Evolutionary conservation across 345 rosid genomes (phyloP).

Genomic region (Arabis alpina): DNA sequence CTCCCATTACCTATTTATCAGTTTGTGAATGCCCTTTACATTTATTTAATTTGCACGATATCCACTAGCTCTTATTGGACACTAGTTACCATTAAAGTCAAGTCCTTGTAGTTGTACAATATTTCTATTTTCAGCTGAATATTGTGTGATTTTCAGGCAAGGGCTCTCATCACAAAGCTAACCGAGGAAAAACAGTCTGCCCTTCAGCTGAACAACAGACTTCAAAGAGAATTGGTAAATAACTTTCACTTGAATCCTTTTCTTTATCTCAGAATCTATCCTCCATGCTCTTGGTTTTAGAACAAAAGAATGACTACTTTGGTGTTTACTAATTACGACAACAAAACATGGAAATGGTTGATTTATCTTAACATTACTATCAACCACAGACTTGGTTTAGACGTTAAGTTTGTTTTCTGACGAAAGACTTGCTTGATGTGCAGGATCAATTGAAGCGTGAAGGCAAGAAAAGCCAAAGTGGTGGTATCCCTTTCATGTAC

Average conservation of each 20-base stretch:
- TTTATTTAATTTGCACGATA: neutral
- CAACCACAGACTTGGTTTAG: neutral
- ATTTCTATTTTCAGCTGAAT: slow-evolving; percentile 6
- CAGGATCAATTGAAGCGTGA: slow-evolving; percentile 70
- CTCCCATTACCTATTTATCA: slow-evolving; percentile 2
- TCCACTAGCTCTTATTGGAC: neutral
- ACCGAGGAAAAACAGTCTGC: slow-evolving; percentile 62
- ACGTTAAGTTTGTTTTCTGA: slow-evolving; percentile 19
- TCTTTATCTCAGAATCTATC: neutral
- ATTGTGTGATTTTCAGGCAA: slow-evolving; percentile 49
- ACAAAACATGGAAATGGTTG: neutral
- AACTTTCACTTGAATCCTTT: slow-evolving; percentile 6
- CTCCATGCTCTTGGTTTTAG: slow-evolving; percentile 1
- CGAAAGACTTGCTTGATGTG: slow-evolving; percentile 30
- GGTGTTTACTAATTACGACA: neutral
- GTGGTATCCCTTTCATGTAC: slow-evolving; percentile 54
- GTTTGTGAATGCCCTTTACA: neutral
- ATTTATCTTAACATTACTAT: neutral
- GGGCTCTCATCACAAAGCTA: slow-evolving; percentile 60
- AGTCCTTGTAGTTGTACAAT: slow-evolving; percentile 1
- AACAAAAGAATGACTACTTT: neutral
- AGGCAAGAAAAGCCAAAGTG: slow-evolving; percentile 44
- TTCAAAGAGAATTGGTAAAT: slow-evolving; percentile 75
- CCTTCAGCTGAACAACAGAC: slow-evolving; percentile 57
- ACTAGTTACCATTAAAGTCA: slow-evolving; percentile 2